phyloP scores from a whole-genome alignment of 2,329 filamentous ascomycete genomes.

The Trichothecium sympodiale region DNA sequence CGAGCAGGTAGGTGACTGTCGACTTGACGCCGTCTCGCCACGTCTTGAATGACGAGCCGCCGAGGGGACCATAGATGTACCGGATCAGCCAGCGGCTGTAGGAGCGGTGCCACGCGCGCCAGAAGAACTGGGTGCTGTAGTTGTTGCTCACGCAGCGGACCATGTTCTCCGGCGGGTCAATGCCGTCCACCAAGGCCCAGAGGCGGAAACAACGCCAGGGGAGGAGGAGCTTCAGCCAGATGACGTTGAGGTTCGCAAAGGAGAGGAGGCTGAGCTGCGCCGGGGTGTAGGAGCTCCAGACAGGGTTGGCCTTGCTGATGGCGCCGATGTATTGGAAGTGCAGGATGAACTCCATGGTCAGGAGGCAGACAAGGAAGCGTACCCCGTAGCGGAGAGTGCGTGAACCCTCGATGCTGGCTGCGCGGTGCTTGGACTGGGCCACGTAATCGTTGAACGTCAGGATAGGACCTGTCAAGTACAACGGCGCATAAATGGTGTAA shows the following conservation, averaged over 20 bases:
- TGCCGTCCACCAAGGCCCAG: slow-evolving; percentile 83
- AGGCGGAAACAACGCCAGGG: slow-evolving; percentile 98
- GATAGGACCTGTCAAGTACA: slow-evolving; percentile 89
- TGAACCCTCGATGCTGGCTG: slow-evolving; percentile 55
- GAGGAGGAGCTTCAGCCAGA: slow-evolving; percentile 94
- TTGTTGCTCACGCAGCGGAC: slow-evolving; percentile 93
- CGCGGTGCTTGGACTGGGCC: slow-evolving; percentile 65
- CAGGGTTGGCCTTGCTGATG: slow-evolving; percentile 69
- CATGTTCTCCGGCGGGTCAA: slow-evolving; percentile 98
- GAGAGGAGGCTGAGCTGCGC: slow-evolving; percentile 83
- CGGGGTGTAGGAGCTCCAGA: slow-evolving; percentile 76
- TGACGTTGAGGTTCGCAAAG: slow-evolving; percentile 92
- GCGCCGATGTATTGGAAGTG: slow-evolving; percentile 92
- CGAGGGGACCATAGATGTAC: slow-evolving; percentile 88
- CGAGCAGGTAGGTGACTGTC: slow-evolving; percentile 65
- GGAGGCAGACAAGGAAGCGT: slow-evolving; percentile 67
- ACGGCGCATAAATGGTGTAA: slow-evolving; percentile 81
- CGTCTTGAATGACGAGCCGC: slow-evolving; percentile 49
- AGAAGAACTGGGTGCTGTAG: slow-evolving; percentile 82
- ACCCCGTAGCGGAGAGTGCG: slow-evolving; percentile 74
- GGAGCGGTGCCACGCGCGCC: slow-evolving; percentile 90
- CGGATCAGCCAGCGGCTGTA: slow-evolving; percentile 93
- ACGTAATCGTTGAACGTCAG: slow-evolving; percentile 98
- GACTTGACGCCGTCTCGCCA: slow-evolving; percentile 40
- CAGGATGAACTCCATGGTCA: slow-evolving; percentile 83